Evolutionary conservation across 2,329 filamentous ascomycete genomes (phyloP).

Genomic region (Aspergillus pseudonomiae): DNA sequence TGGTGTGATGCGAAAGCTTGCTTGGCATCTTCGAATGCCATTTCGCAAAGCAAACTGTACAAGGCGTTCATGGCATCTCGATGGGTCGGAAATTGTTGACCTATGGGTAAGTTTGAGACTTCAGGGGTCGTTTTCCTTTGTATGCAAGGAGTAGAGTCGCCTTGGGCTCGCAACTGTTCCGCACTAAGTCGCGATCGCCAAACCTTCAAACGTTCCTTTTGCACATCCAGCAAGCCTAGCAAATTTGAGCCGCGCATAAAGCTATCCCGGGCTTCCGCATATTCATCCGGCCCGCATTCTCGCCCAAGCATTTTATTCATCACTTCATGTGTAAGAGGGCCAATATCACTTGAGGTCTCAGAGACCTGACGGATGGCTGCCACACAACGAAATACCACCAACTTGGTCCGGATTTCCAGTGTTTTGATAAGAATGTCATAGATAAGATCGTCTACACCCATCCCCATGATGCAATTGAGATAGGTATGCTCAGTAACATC

Average conservation of each 20-base stretch:
- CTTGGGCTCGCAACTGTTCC: constrained; percentile 2
- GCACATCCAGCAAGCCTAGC: constrained; percentile 18
- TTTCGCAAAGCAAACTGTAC: constrained; percentile 16
- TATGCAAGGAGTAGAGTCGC: no score
- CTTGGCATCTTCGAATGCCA: constrained; percentile 8
- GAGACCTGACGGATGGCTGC: constrained; percentile 8
- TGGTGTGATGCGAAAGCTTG: neutral
- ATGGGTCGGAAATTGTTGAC: constrained; percentile 4
- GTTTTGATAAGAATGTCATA: constrained; percentile 28
- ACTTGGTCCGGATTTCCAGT: constrained; percentile 21
- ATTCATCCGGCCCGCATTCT: constrained; percentile 5
- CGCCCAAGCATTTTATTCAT: constrained; percentile 13
- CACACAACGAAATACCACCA: constrained; percentile 20
- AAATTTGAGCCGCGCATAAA: constrained; percentile 21
- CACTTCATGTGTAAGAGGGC: constrained; percentile 8
- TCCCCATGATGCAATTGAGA: constrained; percentile 19
- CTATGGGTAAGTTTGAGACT: neutral
- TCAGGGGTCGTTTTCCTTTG: no score
- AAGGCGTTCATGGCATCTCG: constrained; percentile 19
- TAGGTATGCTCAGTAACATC: constrained; percentile 19
- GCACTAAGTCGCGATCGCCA: constrained; percentile 17
- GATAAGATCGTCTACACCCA: constrained; percentile 24
- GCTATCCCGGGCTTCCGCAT: constrained; percentile 12
- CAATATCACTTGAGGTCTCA: constrained; percentile 9
- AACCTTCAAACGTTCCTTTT: constrained; percentile 18